Evolutionary conservation across 2,329 filamentous ascomycete species (phyloP).

Genomic region (Colletotrichum australisinense): DNA sequence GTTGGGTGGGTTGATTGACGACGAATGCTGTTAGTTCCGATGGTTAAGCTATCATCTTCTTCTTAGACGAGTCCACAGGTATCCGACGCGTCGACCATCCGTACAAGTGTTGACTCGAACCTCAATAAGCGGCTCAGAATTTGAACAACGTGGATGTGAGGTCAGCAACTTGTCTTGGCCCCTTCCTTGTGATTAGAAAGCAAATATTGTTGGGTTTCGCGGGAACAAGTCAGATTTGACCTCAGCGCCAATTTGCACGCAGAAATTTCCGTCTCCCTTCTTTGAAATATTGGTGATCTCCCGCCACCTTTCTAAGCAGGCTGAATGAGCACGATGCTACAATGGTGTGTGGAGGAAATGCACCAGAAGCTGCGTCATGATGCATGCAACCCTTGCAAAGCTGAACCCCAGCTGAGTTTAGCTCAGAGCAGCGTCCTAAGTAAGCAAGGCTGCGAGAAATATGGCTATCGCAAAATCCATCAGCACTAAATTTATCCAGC

Average conservation of each 20-base stretch:
- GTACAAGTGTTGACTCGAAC: too few relatives aligned
- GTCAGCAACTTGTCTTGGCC: too few relatives aligned
- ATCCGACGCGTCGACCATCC: too few relatives aligned
- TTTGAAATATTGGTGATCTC: neutral
- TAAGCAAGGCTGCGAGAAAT: neutral
- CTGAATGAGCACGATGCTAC: neutral
- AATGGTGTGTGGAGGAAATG: neutral
- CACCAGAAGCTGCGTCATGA: conserved; percentile 11
- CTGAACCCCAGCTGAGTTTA: neutral
- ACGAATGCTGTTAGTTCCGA: too few relatives aligned
- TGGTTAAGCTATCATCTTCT: too few relatives aligned
- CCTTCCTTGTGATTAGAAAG: too few relatives aligned
- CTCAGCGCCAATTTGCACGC: neutral
- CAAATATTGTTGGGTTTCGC: too few relatives aligned
- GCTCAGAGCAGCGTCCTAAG: neutral
- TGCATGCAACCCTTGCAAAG: neutral
- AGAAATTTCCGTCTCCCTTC: neutral
- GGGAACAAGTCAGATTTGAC: too few relatives aligned
- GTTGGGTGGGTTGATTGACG: too few relatives aligned
- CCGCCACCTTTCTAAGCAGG: neutral
- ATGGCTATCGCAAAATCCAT: neutral
- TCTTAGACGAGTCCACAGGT: too few relatives aligned
- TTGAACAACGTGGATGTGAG: too few relatives aligned
- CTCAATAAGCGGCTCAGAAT: too few relatives aligned
- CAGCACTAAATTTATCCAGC: neutral